Base-by-base conservation (phyloP, 257 asterid species). In the Leptodermis oblonga region DNA sequence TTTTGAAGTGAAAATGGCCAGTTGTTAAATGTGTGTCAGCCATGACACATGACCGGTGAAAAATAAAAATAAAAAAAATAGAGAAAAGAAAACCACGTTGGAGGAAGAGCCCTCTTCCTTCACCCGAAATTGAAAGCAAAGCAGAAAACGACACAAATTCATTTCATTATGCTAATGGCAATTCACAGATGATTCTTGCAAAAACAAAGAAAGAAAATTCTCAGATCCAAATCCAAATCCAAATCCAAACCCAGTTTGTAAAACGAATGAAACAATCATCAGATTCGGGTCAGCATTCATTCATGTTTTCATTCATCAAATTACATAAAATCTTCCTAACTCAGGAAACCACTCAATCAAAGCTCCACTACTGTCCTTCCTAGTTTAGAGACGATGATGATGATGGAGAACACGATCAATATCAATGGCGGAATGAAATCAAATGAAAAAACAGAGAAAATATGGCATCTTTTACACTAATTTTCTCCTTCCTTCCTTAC, bases 321-420 rank as follows among this genome's bases (percentile, higher is more conserved):
- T 37, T 68, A 49, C 73, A 74, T 37, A 13, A 46, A 54, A 74
- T 67, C 48, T 52, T 62, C 48, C 71, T 34, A 74, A 28, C 34
- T 36, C n/a, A 30, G 68, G 12, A 73, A 65, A 55, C 60, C 67
- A 39, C 53, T 49, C 61, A 55, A 66, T 69, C 55, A 37, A 14
- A 34, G 3, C 39, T 6, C 39, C 39, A 34, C 6, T 34, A n/a
- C 39, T 34, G 39, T 34, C 9, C 45, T 39, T 39, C 49, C 18
- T 43, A 8, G 7, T 22, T 53, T 8, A 22, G 14, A 53, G 26
- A 12, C 7, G 15, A 33, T 36, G 23, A 20, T 33, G 25, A 20
- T 34, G 20, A 14, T 28, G 34, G 0, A 53, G 23, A 54, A 54
- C 59, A 52, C 31, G 30, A 49, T 0, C 28, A 51, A 51, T 23